These are phyloP conservation scores for Sequoiadendron giganteum DNA, from an alignment of 75 land plant species.

Conservation along the genomic window DNA sequence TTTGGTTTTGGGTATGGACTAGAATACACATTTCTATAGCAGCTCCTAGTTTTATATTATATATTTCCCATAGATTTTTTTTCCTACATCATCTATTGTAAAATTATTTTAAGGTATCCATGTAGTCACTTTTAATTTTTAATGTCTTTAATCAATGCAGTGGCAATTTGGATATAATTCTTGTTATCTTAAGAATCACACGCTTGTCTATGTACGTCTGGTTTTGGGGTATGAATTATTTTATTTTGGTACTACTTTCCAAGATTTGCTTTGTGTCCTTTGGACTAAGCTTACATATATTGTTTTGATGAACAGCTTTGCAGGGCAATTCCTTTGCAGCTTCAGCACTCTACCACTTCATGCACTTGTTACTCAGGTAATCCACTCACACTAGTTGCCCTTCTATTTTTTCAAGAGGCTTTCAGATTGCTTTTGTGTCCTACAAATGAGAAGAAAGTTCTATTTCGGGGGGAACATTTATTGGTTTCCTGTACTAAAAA, in stretches of 20 bases:
- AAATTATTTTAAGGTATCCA: neutral
- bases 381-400: neutral
- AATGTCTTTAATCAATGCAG: slow-evolving; percentile 14
- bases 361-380: slow-evolving; percentile 47
- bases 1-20: slow-evolving; percentile 89
- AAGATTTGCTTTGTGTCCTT: neutral
- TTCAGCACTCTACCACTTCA: slow-evolving; percentile 44
- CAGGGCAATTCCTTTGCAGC: slow-evolving; percentile 36
- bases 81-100: neutral
- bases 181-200: slow-evolving; percentile 16
- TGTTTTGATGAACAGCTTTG: slow-evolving; percentile 17
- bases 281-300: neutral
- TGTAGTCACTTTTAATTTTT: neutral
- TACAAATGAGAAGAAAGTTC: neutral
- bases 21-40: neutral
- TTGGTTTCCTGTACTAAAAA: neutral
- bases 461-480: neutral
- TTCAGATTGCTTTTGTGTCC: neutral
- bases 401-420: neutral
- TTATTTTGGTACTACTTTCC: neutral
- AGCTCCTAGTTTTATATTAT: neutral
- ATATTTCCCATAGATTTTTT: neutral
- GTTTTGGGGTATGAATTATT: slow-evolving; percentile 16
- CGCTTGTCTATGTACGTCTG: slow-evolving; percentile 13
- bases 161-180: slow-evolving; percentile 27